phyloP scores from a whole-genome alignment of 1,284 basidiomycete genomes.

The Malassezia obtusa region DNA sequence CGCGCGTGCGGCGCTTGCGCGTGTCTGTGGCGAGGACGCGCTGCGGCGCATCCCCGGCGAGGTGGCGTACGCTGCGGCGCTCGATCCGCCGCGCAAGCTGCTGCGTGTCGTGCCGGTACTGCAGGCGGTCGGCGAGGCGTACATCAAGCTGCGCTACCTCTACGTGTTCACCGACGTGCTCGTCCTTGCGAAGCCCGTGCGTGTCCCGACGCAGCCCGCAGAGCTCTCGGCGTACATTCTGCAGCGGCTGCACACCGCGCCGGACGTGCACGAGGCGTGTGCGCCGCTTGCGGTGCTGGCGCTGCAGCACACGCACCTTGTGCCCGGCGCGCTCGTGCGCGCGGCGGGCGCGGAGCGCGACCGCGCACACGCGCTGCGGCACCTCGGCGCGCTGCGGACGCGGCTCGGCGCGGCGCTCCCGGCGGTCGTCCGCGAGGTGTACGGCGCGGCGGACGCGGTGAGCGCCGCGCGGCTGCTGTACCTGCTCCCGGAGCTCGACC shows the following conservation, averaged over 20 bases:
- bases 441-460: conserved; percentile 22
- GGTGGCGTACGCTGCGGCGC: conserved; percentile 41
- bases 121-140: conserved; percentile 84
- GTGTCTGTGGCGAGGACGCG: conserved; percentile 32
- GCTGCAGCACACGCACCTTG: conserved; percentile 26
- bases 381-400: conserved; percentile 54
- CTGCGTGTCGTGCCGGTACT: conserved; percentile 74
- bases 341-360: not conserved
- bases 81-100: conserved; percentile 72
- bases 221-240: conserved; percentile 6
- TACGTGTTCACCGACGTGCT: conserved; percentile 91
- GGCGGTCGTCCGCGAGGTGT: conserved; percentile 33
- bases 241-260: conserved; percentile 48
- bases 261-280: conserved; percentile 8
- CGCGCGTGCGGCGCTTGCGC: conserved; percentile 30
- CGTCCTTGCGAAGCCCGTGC: conserved; percentile 60
- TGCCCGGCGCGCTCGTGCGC: not conserved
- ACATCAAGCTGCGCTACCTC: conserved; percentile 88
- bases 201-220: conserved; percentile 31
- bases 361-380: conserved; percentile 19
- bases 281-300: conserved; percentile 4
- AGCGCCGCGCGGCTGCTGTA: conserved; percentile 70
- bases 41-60: conserved; percentile 4
- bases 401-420: conserved; percentile 31
- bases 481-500: conserved; percentile 72